These are phyloP conservation scores for Posidonia oceanica DNA, from an alignment of 116 monocot genomes.

Conservation along the genomic window DNA sequence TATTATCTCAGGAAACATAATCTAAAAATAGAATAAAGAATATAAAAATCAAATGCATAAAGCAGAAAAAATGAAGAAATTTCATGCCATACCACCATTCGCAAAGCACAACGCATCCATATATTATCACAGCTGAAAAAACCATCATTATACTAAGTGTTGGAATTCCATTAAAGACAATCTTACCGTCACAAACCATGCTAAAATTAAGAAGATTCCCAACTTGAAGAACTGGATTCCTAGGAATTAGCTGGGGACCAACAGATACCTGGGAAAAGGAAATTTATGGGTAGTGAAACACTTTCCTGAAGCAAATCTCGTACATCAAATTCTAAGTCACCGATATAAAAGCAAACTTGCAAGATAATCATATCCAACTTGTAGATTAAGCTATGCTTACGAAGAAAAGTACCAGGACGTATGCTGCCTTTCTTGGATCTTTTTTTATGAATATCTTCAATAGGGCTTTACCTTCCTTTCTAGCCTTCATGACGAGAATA, in stretches of 20 bases:
- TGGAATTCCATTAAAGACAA: neutral
- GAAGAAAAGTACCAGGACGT: constrained; percentile 48
- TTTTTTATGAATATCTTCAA: constrained; percentile 42
- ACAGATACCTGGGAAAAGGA: constrained; percentile 50
- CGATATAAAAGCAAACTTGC: neutral
- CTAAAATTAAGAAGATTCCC: constrained; percentile 65
- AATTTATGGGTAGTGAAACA: neutral
- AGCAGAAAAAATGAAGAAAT: neutral
- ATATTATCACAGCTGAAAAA: too few species aligned
- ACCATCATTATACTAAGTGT: too few species aligned
- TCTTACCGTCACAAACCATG: constrained; percentile 55
- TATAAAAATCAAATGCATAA: too few species aligned
- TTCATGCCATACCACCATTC: too few species aligned
- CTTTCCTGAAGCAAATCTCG: too few species aligned
- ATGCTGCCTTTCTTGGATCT: constrained; percentile 54
- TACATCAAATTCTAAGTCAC: neutral
- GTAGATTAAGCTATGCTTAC: neutral
- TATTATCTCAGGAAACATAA: too few species aligned
- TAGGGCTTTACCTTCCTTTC: constrained; percentile 58
- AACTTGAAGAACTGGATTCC: constrained; percentile 56
- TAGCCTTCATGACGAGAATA: constrained; percentile 35
- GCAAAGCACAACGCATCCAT: too few species aligned
- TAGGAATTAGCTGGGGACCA: constrained; percentile 73
- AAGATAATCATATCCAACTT: neutral
- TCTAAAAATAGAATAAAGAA: too few species aligned